Conservation (phyloP, 1,139 yeast species). For the Tardiomyces digboiensis region DNA sequence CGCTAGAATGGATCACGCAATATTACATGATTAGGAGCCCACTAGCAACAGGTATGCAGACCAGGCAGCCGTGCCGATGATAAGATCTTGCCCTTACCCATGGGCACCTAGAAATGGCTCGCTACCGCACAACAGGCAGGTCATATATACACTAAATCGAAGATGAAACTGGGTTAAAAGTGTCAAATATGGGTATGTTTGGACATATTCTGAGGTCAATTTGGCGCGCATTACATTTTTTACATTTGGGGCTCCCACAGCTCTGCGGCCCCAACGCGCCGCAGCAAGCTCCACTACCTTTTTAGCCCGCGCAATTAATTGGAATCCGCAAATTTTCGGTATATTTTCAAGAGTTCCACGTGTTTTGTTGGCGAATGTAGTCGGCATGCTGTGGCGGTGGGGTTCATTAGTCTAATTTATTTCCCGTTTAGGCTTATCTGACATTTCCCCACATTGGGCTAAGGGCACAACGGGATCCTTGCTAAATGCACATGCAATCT, state of each 20-base stretch:
- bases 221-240: neutral
- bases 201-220: conserved; percentile 1
- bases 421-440: neutral
- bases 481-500: neutral
- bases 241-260: neutral
- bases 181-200: conserved; percentile 1
- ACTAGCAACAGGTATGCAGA: too few species aligned
- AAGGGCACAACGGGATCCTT: neutral
- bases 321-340: too few species aligned
- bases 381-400: too few species aligned
- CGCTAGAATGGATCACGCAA: too few species aligned
- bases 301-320: too few species aligned
- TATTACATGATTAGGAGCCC: too few species aligned
- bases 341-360: too few species aligned
- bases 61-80: neutral
- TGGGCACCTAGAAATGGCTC: too few species aligned
- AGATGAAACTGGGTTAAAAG: conserved; percentile 1
- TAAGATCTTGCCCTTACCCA: too few species aligned
- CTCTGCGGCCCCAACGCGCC: neutral
- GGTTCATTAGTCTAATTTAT: neutral
- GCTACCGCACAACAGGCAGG: too few species aligned
- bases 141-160: neutral
- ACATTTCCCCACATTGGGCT: neutral
- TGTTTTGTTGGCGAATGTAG: too few species aligned
- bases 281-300: too few species aligned